These are phyloP conservation scores for Cutaneotrichosporon curvatum DNA, from an alignment of 1,284 basidiomycete species.

Conservation along the genomic window DNA sequence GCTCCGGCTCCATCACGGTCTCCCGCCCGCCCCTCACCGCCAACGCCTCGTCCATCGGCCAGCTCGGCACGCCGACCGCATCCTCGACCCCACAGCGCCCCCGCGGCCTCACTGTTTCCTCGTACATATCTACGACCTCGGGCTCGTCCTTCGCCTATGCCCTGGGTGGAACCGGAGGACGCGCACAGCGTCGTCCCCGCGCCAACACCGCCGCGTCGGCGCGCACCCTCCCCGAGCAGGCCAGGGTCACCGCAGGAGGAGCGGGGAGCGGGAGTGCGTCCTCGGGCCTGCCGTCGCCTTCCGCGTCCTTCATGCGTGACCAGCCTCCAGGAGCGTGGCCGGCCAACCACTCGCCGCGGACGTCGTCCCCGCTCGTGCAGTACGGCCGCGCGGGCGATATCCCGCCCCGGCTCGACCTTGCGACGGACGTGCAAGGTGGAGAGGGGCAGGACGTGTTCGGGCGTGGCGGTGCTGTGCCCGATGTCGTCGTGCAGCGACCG, in stretches of 20 bases:
- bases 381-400: too few species aligned
- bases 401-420: too few species aligned
- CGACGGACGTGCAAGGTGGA: not conserved
- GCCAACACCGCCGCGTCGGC: conserved; percentile 6
- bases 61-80: conserved; percentile 2
- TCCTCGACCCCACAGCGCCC: conserved; percentile 8
- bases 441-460: conserved; percentile 9
- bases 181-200: conserved; percentile 29
- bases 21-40: conserved; percentile 34
- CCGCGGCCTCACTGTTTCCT: conserved; percentile 20
- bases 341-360: too few species aligned
- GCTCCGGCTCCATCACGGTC: conserved; percentile 4
- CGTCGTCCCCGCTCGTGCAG: too few species aligned
- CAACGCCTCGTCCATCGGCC: conserved; percentile 24
- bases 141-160: conserved; percentile 31
- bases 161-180: conserved; percentile 43
- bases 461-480: not conserved
- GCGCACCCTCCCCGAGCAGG: too few species aligned
- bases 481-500: conserved; percentile 13
- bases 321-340: not conserved
- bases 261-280: too few species aligned
- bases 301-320: not conserved
- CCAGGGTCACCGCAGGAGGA: too few species aligned
- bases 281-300: not conserved
- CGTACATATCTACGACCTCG: conserved; percentile 10